Evolutionary conservation across 139 green algal genomes (phyloP).

Genomic region (Ettlia oleoabundans): DNA sequence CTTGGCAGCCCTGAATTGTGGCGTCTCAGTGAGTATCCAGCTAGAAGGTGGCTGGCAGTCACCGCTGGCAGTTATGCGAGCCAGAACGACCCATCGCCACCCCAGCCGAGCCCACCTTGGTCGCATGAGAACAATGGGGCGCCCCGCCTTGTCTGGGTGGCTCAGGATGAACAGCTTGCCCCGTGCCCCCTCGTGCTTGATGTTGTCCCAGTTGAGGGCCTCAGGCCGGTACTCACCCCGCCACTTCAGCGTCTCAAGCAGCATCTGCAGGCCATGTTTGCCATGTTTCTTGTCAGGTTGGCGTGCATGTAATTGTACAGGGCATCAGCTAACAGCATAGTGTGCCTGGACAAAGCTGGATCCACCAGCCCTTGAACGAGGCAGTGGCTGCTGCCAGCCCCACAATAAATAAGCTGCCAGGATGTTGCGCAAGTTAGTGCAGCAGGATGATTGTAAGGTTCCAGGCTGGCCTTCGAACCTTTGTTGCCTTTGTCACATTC

Average conservation of each 20-base stretch:
- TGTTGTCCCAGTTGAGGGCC: conserved; percentile 64
- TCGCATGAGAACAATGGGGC: conserved; percentile 81
- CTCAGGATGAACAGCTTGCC: conserved; percentile 78
- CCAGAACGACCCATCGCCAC: too few species aligned
- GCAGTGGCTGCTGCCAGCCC: not conserved
- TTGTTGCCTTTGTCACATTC: conserved; percentile 69
- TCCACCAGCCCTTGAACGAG: too few species aligned
- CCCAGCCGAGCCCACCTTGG: conserved; percentile 58
- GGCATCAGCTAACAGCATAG: too few species aligned
- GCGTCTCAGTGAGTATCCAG: too few species aligned
- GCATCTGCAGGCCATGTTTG: conserved; percentile 10
- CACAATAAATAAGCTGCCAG: too few species aligned
- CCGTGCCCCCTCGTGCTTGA: conserved; percentile 60
- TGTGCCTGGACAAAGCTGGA: too few species aligned
- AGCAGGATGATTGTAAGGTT: too few species aligned
- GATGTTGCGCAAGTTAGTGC: too few species aligned
- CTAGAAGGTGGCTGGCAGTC: too few species aligned
- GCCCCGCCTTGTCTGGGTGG: conserved; percentile 62
- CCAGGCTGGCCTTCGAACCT: conserved; percentile 67
- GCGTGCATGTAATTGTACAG: too few species aligned
- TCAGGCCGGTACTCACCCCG: conserved; percentile 70
- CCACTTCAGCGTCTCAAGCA: conserved; percentile 53
- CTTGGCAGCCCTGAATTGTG: too few species aligned
- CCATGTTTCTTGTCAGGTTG: not conserved
- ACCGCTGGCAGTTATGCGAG: too few species aligned